Percentiles rank a stretch among this genome's conserved stretches.
phyloP scores from a whole-genome alignment of 495 filamentous ascomycete species.

The Lophiostoma macrostomum region DNA sequence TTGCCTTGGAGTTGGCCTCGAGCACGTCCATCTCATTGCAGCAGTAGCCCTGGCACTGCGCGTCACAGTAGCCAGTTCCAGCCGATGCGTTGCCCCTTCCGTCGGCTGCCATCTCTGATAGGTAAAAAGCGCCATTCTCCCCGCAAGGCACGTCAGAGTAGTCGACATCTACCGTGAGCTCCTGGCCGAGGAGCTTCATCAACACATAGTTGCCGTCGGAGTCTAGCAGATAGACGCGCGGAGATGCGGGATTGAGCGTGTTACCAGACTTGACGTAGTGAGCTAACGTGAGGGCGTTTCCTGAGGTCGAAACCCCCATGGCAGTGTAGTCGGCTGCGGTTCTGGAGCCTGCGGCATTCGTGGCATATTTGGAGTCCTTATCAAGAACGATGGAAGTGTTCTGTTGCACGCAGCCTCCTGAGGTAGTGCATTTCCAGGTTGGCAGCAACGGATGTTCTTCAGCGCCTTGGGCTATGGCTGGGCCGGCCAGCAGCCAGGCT shows the following conservation, averaged over 20 bases:
- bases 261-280: constrained; percentile 21
- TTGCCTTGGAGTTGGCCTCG: constrained; percentile 63
- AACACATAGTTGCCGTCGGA: constrained; percentile 55
- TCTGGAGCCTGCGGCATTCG: constrained; percentile 21
- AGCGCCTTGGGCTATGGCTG: constrained; percentile 30
- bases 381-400: constrained; percentile 37
- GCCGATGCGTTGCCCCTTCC: constrained; percentile 60
- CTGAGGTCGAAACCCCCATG: constrained; percentile 34
- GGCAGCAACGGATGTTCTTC: constrained; percentile 32
- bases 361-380: constrained; percentile 28
- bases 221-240: constrained; percentile 38
- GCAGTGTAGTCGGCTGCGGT: constrained; percentile 31
- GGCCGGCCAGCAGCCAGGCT: constrained; percentile 10
- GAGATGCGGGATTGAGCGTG: constrained; percentile 33
- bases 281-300: constrained; percentile 31
- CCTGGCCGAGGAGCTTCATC: constrained; percentile 55
- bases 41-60: constrained; percentile 67
- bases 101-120: constrained; percentile 58
- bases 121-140: constrained; percentile 66
- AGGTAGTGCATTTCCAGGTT: constrained; percentile 34
- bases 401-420: constrained; percentile 31
- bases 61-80: constrained; percentile 69
- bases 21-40: constrained; percentile 72
- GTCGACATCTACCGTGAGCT: constrained; percentile 64
- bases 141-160: constrained; percentile 59